These are phyloP conservation scores for Suhomyces pyralidae DNA, from an alignment of 805 yeast genomes.

Conservation along the genomic window DNA sequence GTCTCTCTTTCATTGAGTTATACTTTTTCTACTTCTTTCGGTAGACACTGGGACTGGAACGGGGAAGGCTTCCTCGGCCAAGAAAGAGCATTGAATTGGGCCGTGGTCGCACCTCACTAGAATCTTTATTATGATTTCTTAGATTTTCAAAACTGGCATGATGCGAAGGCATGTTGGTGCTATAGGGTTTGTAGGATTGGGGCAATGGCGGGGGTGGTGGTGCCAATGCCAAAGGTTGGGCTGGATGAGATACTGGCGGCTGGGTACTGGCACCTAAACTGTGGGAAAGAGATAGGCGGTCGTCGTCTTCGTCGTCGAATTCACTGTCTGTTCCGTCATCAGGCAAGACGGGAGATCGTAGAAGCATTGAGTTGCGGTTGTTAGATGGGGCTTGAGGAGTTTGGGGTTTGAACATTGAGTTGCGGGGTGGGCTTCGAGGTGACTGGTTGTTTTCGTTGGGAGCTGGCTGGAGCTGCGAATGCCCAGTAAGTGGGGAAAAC, in stretches of 20 bases:
- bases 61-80: not conserved
- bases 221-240: not conserved
- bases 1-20: too few species aligned
- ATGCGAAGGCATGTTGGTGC: not conserved
- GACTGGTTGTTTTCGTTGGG: not conserved
- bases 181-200: not conserved
- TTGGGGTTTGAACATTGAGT: not conserved
- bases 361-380: slow-evolving; percentile 4
- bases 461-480: not conserved
- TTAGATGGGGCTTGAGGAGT: not conserved
- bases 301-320: slow-evolving; percentile 11
- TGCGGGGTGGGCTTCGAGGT: not conserved
- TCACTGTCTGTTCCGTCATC: slow-evolving; percentile 10
- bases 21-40: too few species aligned
- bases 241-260: not conserved
- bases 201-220: not conserved
- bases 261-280: not conserved
- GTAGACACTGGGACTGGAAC: not conserved
- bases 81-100: slow-evolving; percentile 7
- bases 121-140: too few species aligned
- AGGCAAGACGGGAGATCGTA: slow-evolving; percentile 2
- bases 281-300: not conserved
- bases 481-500: too few species aligned
- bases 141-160: not conserved
- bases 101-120: not conserved